A percentile compares a stretch with the other conserved stretches of the same genome.
These are phyloP conservation scores for Ceratobasidium papillatum DNA, from an alignment of 1,284 basidiomycete genomes.

Conservation along the genomic window DNA sequence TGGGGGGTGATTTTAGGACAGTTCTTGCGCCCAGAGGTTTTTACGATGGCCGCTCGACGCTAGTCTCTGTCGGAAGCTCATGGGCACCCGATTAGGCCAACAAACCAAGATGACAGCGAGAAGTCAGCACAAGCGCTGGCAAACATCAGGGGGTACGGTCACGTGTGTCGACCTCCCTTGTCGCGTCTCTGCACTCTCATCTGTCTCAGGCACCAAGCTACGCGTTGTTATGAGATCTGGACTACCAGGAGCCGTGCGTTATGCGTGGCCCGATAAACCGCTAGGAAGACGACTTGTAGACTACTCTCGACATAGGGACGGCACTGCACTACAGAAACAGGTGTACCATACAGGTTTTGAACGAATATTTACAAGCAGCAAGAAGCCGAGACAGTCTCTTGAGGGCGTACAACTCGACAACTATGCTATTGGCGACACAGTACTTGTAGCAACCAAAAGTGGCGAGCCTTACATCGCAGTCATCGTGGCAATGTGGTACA, in stretches of 20 bases:
- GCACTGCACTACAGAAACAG: neutral
- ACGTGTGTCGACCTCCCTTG: conserved; percentile 7
- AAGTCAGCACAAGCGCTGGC: conserved; percentile 5
- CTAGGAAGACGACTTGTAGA: conserved; percentile 22
- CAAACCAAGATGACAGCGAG: conserved; percentile 21
- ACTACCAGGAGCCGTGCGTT: conserved; percentile 22
- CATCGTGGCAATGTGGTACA: conserved; percentile 44
- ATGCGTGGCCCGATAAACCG: conserved; percentile 33
- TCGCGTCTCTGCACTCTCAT: neutral
- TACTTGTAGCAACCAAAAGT: conserved; percentile 40
- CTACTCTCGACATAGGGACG: conserved; percentile 3
- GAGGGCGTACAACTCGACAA: conserved; percentile 34
- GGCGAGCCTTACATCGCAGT: conserved; percentile 41
- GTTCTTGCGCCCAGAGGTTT: conserved; percentile 15
- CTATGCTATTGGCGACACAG: conserved; percentile 43
- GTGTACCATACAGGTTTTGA: conserved; percentile 39
- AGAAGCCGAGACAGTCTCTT: conserved; percentile 21
- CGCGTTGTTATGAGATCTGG: neutral
- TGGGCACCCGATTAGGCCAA: conserved; percentile 21
- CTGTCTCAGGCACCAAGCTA: conserved; percentile 4
- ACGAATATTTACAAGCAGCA: conserved; percentile 27
- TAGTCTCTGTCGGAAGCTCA: conserved; percentile 28
- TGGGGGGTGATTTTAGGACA: conserved; percentile 2
- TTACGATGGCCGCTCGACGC: conserved; percentile 28
- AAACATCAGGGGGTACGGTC: conserved; percentile 23